Conservation (phyloP, 2,329 filamentous ascomycete genomes). For the Fusarium musae region DNA sequence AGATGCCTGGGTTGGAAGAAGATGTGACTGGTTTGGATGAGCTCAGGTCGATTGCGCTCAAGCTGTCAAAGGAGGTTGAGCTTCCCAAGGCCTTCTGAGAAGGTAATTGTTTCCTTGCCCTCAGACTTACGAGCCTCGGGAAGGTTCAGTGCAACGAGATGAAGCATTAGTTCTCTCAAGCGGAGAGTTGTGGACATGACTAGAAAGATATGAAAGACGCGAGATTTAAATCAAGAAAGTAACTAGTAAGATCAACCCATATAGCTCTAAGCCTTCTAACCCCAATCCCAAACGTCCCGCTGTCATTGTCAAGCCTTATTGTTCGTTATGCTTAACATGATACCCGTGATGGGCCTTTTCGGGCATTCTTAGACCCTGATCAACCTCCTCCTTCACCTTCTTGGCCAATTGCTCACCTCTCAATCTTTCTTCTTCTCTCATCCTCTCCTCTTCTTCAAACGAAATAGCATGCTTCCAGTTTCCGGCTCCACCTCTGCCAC, state of each 20-base stretch:
- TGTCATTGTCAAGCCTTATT: not conserved
- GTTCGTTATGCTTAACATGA: conserved; percentile 13
- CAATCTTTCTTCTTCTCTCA: conserved; percentile 33
- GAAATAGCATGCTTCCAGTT: conserved; percentile 56
- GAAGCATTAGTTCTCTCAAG: not conserved
- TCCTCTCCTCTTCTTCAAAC: conserved; percentile 45
- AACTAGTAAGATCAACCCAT: not conserved
- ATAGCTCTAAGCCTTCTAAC: not conserved
- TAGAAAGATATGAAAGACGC: not conserved
- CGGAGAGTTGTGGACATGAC: not conserved
- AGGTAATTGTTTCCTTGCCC: not conserved
- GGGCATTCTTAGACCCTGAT: conserved; percentile 59
- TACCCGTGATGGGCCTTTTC: conserved; percentile 55
- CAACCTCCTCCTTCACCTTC: conserved; percentile 58
- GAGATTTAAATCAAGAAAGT: not conserved
- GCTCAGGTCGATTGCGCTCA: conserved; percentile 27
- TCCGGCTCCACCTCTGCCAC: conserved; percentile 67
- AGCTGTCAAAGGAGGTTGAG: conserved; percentile 30
- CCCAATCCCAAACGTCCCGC: not conserved
- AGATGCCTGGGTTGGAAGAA: conserved; percentile 35
- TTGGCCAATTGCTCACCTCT: conserved; percentile 55
- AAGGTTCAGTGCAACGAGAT: not conserved
- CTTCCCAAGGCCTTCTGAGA: conserved; percentile 29
- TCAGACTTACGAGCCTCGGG: not conserved
- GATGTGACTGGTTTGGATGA: conserved; percentile 27